phyloP scores from a whole-genome alignment of 495 filamentous ascomycete genomes.

The Achaetomiella virescens region DNA sequence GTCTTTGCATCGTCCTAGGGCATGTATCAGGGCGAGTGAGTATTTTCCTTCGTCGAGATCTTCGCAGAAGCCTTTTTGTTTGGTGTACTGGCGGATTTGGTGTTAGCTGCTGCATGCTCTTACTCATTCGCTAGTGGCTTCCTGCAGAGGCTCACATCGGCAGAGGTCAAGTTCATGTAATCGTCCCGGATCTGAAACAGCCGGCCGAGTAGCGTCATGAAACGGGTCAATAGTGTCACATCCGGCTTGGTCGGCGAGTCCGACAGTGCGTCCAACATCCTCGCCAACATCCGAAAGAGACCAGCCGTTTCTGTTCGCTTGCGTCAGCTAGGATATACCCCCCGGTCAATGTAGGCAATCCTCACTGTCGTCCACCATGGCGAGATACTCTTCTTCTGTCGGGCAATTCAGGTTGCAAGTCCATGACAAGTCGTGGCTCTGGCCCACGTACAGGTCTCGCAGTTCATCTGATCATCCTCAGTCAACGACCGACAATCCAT shows the following conservation, averaged over 20 bases:
- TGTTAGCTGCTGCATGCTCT: no score
- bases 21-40: slow-evolving; percentile 45
- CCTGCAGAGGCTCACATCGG: not conserved
- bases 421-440: slow-evolving; percentile 90
- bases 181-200: slow-evolving; percentile 88
- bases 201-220: slow-evolving; percentile 72
- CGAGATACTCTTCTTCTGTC: slow-evolving; percentile 78
- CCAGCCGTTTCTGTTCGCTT: slow-evolving; percentile 21
- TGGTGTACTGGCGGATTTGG: slow-evolving; percentile 35
- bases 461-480: slow-evolving; percentile 52
- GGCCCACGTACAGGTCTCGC: slow-evolving; percentile 74
- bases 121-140: not conserved
- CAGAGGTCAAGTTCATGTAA: slow-evolving; percentile 62
- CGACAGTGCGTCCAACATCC: slow-evolving; percentile 70
- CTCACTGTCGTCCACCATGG: slow-evolving; percentile 76
- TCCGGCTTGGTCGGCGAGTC: slow-evolving; percentile 47
- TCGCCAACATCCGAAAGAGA: slow-evolving; percentile 76
- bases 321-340: not conserved
- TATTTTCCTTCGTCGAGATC: slow-evolving; percentile 53
- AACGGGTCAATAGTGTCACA: slow-evolving; percentile 35
- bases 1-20: not conserved
- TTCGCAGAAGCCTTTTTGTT: slow-evolving; percentile 50
- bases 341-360: not conserved
- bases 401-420: slow-evolving; percentile 75
- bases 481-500: not conserved